A percentile compares a stretch with the other conserved stretches of the same genome.
Evolutionary conservation across 2,329 filamentous ascomycete genomes (phyloP).

Genomic region (Nemania sp.): DNA sequence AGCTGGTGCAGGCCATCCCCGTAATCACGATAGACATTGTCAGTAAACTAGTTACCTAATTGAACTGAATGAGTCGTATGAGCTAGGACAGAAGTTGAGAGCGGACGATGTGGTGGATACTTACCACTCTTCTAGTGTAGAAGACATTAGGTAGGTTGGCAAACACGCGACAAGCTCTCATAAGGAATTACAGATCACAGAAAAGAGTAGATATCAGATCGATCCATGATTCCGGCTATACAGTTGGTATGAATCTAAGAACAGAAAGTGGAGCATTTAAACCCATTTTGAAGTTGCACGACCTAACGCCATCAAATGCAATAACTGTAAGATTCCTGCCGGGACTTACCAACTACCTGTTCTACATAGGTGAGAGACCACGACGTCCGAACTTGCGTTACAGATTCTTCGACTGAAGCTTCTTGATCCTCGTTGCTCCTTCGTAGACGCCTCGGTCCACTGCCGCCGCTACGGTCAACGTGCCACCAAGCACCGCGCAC

Average conservation of each 20-base stretch:
- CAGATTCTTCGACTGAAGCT: constrained; percentile 71
- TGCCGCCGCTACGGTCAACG: constrained; percentile 91
- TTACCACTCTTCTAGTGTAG: not conserved
- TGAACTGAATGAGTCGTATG: too few relatives aligned
- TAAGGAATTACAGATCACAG: too few relatives aligned
- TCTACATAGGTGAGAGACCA: constrained; percentile 27
- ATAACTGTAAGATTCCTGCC: constrained; percentile 12
- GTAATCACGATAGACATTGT: not conserved
- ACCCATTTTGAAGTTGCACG: constrained; percentile 9
- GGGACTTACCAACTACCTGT: constrained; percentile 12
- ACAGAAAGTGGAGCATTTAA: too few relatives aligned
- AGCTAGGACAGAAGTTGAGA: too few relatives aligned
- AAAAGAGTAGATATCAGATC: not conserved
- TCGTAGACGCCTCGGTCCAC: constrained; percentile 91
- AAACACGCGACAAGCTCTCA: too few relatives aligned
- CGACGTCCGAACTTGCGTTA: constrained; percentile 35
- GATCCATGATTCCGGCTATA: not conserved
- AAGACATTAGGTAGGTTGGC: too few relatives aligned
- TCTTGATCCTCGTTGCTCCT: constrained; percentile 81
- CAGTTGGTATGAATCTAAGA: too few relatives aligned
- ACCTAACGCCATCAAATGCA: constrained; percentile 26
- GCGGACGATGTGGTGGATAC: too few relatives aligned
- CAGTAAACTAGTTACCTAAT: constrained; percentile 3
- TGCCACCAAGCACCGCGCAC: constrained; percentile 93
- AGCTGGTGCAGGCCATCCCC: constrained; percentile 10